Evolutionary conservation across 23 red algal genomes (phyloP).

Genomic region (Gracilariopsis chorda): DNA sequence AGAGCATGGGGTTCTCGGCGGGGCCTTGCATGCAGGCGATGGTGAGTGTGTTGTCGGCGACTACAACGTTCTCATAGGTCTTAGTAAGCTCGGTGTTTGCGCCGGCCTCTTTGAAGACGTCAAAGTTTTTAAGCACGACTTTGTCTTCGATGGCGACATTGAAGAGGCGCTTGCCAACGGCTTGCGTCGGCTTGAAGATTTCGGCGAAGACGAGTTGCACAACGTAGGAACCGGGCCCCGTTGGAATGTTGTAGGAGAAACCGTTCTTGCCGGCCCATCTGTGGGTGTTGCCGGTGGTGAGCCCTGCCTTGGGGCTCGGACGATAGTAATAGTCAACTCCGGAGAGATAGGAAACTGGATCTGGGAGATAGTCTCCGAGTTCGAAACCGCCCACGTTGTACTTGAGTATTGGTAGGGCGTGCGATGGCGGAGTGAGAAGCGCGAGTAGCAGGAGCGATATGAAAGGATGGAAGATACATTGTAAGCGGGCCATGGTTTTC

Average conservation of each 20-base stretch:
- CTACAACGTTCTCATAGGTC: neutral
- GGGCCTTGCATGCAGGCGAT: slow-evolving; percentile 22
- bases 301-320: neutral
- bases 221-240: neutral
- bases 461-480: neutral
- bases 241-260: slow-evolving; percentile 29
- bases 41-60: neutral
- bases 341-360: slow-evolving; percentile 4
- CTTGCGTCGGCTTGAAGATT: neutral
- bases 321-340: neutral
- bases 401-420: slow-evolving; percentile 5
- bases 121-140: neutral
- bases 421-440: neutral
- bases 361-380: neutral
- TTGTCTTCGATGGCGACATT: slow-evolving; percentile 29
- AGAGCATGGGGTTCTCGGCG: slow-evolving; percentile 24
- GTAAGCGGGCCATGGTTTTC: no score
- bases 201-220: slow-evolving; percentile 49
- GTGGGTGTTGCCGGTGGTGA: slow-evolving; percentile 3
- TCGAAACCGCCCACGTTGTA: slow-evolving; percentile 31
- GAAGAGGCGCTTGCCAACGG: neutral
- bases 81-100: slow-evolving; percentile 14
- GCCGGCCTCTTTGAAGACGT: slow-evolving; percentile 40
- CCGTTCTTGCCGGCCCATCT: slow-evolving; percentile 3
- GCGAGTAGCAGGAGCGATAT: neutral